A percentile compares a stretch with the other conserved stretches of the same genome.
phyloP scores from a whole-genome alignment of 2,329 filamentous ascomycete genomes.

The Cercospora zeina region DNA sequence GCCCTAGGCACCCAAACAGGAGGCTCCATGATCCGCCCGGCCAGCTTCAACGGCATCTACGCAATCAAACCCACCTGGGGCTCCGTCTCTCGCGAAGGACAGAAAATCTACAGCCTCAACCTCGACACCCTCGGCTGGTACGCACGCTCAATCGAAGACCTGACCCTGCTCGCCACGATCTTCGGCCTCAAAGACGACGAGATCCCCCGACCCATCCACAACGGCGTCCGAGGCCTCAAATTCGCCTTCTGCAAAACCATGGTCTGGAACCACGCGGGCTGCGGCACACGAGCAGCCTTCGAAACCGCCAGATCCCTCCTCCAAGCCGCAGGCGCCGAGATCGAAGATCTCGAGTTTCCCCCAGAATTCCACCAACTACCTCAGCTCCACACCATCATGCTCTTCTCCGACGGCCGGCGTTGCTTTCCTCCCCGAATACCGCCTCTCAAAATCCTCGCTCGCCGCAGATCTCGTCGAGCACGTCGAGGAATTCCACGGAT shows the following conservation, averaged over 20 bases:
- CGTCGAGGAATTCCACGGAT: conserved; percentile 52
- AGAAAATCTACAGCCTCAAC: conserved; percentile 59
- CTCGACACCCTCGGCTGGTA: conserved; percentile 65
- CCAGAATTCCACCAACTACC: conserved; percentile 52
- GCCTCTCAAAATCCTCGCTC: conserved; percentile 51
- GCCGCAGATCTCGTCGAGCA: conserved; percentile 49
- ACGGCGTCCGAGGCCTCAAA: conserved; percentile 50
- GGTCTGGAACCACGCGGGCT: conserved; percentile 50
- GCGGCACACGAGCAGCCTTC: conserved; percentile 43
- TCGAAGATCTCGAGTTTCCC: conserved; percentile 59
- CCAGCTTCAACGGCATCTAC: conserved; percentile 64
- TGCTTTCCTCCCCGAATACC: conserved; percentile 58
- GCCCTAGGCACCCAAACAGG: conserved; percentile 66
- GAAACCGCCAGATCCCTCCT: conserved; percentile 41
- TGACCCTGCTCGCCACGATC: conserved; percentile 57
- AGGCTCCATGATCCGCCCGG: conserved; percentile 64
- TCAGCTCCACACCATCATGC: conserved; percentile 55
- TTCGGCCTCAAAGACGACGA: conserved; percentile 59
- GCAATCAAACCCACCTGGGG: conserved; percentile 68
- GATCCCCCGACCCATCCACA: conserved; percentile 20
- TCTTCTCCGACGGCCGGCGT: conserved; percentile 56
- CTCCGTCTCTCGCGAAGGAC: conserved; percentile 61
- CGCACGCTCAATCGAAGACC: conserved; percentile 58
- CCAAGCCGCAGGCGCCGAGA: conserved; percentile 52
- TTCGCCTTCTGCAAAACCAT: conserved; percentile 59